Conservation (phyloP, 2,329 filamentous ascomycete species). For the Penicillium polonicum region DNA sequence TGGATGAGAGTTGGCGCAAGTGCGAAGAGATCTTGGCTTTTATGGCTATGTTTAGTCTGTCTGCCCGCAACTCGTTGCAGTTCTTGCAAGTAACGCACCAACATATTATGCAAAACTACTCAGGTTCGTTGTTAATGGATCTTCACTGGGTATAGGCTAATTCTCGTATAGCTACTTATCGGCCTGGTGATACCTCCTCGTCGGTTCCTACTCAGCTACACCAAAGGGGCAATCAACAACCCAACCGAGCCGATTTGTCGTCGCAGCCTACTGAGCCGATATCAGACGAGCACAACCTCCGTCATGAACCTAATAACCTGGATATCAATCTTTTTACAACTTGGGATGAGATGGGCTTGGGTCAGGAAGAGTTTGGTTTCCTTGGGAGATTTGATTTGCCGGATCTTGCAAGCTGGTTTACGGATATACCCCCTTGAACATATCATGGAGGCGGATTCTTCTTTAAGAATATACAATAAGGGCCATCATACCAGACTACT, state of each 20-base stretch:
- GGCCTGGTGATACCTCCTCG: constrained; percentile 3
- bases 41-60: constrained; percentile 32
- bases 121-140: constrained; percentile 5
- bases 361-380: constrained; percentile 25
- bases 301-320: constrained; percentile 2
- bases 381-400: constrained; percentile 25
- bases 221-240: constrained; percentile 2
- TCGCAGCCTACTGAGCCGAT: not conserved
- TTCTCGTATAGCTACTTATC: constrained; percentile 1
- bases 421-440: constrained; percentile 15
- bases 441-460: not conserved
- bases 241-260: not conserved
- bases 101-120: constrained; percentile 22
- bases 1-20: constrained; percentile 29
- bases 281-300: not conserved
- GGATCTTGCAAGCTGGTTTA: constrained; percentile 25
- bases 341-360: constrained; percentile 22
- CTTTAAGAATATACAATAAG: not conserved
- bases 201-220: constrained; percentile 8
- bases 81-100: constrained; percentile 29
- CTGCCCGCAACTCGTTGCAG: constrained; percentile 31
- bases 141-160: not conserved
- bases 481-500: not conserved
- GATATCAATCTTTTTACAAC: constrained; percentile 17
- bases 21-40: constrained; percentile 28